A percentile compares a stretch with the other conserved stretches of the same genome.
Evolutionary conservation across 352 stramenopile genomes (phyloP).

Genomic region (Phytophthora pluvialis): DNA sequence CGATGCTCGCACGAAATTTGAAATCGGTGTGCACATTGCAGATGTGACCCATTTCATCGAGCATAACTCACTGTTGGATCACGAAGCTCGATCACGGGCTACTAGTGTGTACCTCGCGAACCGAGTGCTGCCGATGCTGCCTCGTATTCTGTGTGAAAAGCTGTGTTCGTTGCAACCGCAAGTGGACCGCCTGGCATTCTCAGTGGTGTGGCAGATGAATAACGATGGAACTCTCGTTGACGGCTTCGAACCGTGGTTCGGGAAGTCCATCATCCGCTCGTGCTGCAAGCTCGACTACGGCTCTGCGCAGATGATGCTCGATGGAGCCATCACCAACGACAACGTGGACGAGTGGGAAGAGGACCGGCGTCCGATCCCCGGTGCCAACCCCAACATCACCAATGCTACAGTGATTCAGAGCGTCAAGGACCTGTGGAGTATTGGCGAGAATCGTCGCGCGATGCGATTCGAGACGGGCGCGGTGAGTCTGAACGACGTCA

Average conservation of each 20-base stretch:
- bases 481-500: slow-evolving; percentile 92
- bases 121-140: slow-evolving; percentile 96
- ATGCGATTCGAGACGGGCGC: slow-evolving; percentile 93
- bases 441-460: slow-evolving; percentile 71
- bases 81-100: slow-evolving; percentile 91
- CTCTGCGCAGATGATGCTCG: slow-evolving; percentile 97
- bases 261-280: slow-evolving; percentile 97
- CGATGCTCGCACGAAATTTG: slow-evolving; percentile 65
- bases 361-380: slow-evolving; percentile 49
- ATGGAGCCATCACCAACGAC: slow-evolving; percentile 79
- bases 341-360: slow-evolving; percentile 79
- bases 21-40: slow-evolving; percentile 98
- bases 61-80: slow-evolving; percentile 91
- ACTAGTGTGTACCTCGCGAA: slow-evolving; percentile 98
- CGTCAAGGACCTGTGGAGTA: slow-evolving; percentile 70
- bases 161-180: slow-evolving; percentile 97
- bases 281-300: slow-evolving; percentile 97
- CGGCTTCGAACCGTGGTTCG: slow-evolving; percentile 94
- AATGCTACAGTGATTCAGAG: slow-evolving; percentile 65
- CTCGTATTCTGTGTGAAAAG: slow-evolving; percentile 95
- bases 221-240: slow-evolving; percentile 92
- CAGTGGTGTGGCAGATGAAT: slow-evolving; percentile 97
- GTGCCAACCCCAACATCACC: slow-evolving; percentile 55
- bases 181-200: slow-evolving; percentile 96
- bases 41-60: slow-evolving; percentile 97